Conservation (phyloP, 805 yeast species). For the Myxozyma mucilagina region DNA sequence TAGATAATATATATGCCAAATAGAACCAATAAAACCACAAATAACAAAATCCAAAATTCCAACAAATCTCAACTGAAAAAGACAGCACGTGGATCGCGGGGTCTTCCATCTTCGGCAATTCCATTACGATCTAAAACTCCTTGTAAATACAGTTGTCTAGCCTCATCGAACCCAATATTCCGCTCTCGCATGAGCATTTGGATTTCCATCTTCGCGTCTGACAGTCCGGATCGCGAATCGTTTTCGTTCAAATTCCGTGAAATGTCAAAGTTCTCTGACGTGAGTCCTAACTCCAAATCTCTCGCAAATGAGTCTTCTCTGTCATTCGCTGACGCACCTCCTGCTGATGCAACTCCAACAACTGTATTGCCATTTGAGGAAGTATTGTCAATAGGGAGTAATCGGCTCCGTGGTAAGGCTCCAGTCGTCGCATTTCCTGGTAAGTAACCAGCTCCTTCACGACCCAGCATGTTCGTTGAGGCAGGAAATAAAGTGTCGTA, state of each 20-base stretch:
- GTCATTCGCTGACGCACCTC: too few relatives aligned
- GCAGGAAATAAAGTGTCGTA: slow-evolving; percentile 6
- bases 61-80: slow-evolving; percentile 30
- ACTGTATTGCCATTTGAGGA: background rate
- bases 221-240: slow-evolving; percentile 66
- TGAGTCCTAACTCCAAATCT: slow-evolving; percentile 60
- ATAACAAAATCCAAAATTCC: background rate
- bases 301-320: slow-evolving; percentile 38
- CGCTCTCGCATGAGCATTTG: slow-evolving; percentile 54
- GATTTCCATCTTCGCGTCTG: slow-evolving; percentile 55
- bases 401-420: slow-evolving; percentile 13
- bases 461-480: slow-evolving; percentile 16
- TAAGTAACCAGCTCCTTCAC: slow-evolving; percentile 26
- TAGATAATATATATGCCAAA: background rate
- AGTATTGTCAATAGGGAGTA: slow-evolving; percentile 14
- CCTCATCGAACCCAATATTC: slow-evolving; percentile 63
- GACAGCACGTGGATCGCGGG: slow-evolving; percentile 65
- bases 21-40: background rate
- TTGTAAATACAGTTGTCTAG: slow-evolving; percentile 56
- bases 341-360: background rate
- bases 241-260: slow-evolving; percentile 43
- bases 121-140: slow-evolving; percentile 50
- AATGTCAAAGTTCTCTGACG: slow-evolving; percentile 60
- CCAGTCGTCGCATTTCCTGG: slow-evolving; percentile 27
- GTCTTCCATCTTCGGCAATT: slow-evolving; percentile 66